These are phyloP conservation scores for Sphenostylis stenocarpa DNA, from an alignment of 306 rosid species.

Conservation along the genomic window DNA sequence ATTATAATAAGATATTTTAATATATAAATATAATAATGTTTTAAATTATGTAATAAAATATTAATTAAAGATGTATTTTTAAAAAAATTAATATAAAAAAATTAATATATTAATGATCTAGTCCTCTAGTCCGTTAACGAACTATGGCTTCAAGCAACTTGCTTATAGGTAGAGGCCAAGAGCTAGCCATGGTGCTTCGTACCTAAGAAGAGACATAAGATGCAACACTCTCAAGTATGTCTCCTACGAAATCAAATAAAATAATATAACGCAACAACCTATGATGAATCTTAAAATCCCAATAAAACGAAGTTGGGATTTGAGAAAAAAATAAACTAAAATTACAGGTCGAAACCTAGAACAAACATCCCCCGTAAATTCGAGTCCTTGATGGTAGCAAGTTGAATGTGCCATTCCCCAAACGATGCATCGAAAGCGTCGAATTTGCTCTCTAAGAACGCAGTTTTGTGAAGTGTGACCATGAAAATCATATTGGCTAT, in stretches of 20 bases:
- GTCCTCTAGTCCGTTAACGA: too few relatives aligned
- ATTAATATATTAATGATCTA: too few relatives aligned
- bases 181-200: constrained; percentile 31
- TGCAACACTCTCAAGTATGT: constrained; percentile 60
- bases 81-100: too few relatives aligned
- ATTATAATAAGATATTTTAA: too few relatives aligned
- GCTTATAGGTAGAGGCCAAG: background rate
- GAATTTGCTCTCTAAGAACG: too few relatives aligned
- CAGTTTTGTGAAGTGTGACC: too few relatives aligned
- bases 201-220: constrained; percentile 47
- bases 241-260: constrained; percentile 34
- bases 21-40: too few relatives aligned
- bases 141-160: background rate
- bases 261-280: background rate
- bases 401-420: constrained; percentile 41
- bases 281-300: constrained; percentile 40
- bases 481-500: too few relatives aligned
- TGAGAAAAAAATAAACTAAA: constrained; percentile 6
- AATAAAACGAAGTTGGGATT: constrained; percentile 19
- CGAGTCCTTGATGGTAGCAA: constrained; percentile 24
- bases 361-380: constrained; percentile 45
- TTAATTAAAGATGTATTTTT: too few relatives aligned
- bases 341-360: background rate
- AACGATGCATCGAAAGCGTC: background rate
- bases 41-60: too few relatives aligned